Evolutionary conservation across 306 rosid species (phyloP).

Genomic region (Leucaena leucocephala): DNA sequence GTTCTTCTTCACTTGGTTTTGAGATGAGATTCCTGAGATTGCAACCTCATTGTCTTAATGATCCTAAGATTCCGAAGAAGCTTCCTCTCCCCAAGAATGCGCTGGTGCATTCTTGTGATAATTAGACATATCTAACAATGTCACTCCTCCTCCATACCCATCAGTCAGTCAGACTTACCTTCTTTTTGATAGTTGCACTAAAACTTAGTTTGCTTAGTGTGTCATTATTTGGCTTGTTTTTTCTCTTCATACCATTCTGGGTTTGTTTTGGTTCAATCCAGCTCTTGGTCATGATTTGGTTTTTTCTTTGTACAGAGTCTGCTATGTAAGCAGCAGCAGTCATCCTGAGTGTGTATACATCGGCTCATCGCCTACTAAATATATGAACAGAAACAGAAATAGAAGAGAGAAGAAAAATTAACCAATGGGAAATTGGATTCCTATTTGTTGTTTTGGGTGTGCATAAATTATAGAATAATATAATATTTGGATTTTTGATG

Average conservation of each 20-base stretch:
- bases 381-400: conserved; percentile 46
- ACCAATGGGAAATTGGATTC: conserved; percentile 50
- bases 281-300: conserved; percentile 49
- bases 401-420: conserved; percentile 37
- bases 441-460: conserved; percentile 58
- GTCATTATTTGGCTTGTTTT: conserved; percentile 65
- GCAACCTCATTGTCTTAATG: conserved; percentile 48
- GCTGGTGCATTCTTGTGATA: conserved; percentile 55
- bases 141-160: conserved; percentile 43
- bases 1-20: conserved; percentile 38
- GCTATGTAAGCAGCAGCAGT: conserved; percentile 53
- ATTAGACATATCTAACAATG: conserved; percentile 54
- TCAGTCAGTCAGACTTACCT: conserved; percentile 35
- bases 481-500: conserved; percentile 52
- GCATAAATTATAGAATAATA: conserved; percentile 65
- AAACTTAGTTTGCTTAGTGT: conserved; percentile 57
- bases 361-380: conserved; percentile 59
- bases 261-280: conserved; percentile 51
- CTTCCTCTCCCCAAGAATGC: conserved; percentile 47
- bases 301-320: conserved; percentile 63
- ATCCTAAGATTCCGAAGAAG: conserved; percentile 63
- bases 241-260: conserved; percentile 50
- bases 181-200: conserved; percentile 41
- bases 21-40: conserved; percentile 39
- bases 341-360: conserved; percentile 68